These are phyloP conservation scores for Lentinula guzmanii DNA, from an alignment of 768 basidiomycete genomes.

Conservation along the genomic window DNA sequence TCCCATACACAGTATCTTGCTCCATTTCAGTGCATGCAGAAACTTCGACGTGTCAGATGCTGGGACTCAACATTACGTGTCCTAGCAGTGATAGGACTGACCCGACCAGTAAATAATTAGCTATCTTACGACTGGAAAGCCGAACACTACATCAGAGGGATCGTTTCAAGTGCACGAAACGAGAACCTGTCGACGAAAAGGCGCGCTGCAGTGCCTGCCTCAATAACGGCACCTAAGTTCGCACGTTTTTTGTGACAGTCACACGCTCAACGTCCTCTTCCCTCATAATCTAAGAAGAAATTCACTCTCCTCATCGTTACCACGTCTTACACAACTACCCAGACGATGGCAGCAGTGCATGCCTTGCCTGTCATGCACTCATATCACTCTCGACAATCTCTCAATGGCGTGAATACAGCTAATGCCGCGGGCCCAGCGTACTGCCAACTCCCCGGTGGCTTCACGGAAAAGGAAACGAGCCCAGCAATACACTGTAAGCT, in stretches of 20 bases:
- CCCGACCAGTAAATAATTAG: too few relatives aligned
- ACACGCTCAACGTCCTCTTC: not conserved
- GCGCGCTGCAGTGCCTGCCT: not conserved
- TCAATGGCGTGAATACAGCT: constrained; percentile 35
- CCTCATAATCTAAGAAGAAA: not conserved
- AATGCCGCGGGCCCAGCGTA: constrained; percentile 49
- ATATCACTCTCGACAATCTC: constrained; percentile 49
- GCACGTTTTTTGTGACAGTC: not conserved
- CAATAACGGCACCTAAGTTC: not conserved
- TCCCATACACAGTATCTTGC: too few relatives aligned
- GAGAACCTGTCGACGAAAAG: too few relatives aligned
- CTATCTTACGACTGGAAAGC: too few relatives aligned
- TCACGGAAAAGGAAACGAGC: constrained; percentile 81
- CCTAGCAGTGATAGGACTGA: not conserved
- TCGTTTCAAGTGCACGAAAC: not conserved
- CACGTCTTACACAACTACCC: constrained; percentile 36
- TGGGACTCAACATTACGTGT: not conserved
- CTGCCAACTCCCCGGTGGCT: constrained; percentile 68
- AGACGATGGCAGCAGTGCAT: constrained; percentile 71
- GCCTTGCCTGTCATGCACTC: constrained; percentile 57
- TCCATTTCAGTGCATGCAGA: too few relatives aligned
- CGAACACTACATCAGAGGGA: not conserved
- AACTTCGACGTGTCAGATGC: too few relatives aligned
- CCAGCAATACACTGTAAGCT: constrained; percentile 76
- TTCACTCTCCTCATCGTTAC: not conserved